Evolutionary conservation across 352 stramenopile species (phyloP).

Genomic region (Pythium scleroteichum): DNA sequence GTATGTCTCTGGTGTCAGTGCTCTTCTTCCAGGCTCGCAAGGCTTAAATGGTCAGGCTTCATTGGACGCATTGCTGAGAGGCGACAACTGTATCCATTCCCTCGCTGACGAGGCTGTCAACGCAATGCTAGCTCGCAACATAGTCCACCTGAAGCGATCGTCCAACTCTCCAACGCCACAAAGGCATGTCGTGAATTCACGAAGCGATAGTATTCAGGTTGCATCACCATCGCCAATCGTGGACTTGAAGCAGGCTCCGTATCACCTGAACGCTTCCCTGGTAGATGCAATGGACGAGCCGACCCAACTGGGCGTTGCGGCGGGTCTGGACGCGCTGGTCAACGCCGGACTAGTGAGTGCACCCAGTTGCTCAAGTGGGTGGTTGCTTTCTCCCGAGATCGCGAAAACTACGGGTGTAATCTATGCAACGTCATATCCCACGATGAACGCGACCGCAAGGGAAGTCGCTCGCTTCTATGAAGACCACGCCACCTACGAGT

Average conservation of each 20-base stretch:
- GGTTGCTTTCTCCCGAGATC: constrained; percentile 88
- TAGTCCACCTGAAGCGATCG: constrained; percentile 85
- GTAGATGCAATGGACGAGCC: constrained; percentile 94
- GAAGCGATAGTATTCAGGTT: constrained; percentile 86
- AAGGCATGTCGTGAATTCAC: not conserved
- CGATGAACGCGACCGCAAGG: constrained; percentile 91
- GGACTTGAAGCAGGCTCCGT: constrained; percentile 57
- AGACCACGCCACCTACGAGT: constrained; percentile 68
- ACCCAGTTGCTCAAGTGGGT: constrained; percentile 43
- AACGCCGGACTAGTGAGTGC: constrained; percentile 81
- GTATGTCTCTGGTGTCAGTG: constrained; percentile 92
- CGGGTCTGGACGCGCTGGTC: constrained; percentile 94
- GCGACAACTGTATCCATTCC: constrained; percentile 88
- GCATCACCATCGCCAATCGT: constrained; percentile 81
- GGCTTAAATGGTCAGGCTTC: constrained; percentile 54
- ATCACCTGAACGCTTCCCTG: constrained; percentile 88
- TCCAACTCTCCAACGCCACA: constrained; percentile 16
- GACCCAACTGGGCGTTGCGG: constrained; percentile 93
- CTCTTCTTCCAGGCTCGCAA: constrained; percentile 83
- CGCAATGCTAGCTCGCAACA: constrained; percentile 92
- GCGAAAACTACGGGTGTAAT: constrained; percentile 91
- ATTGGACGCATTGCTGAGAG: constrained; percentile 86
- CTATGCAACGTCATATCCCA: constrained; percentile 95
- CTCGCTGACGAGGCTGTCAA: constrained; percentile 69
- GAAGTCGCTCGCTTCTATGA: constrained; percentile 87